Conservation (phyloP, 2,329 filamentous ascomycete genomes). For the Celoporthe dispersa region DNA sequence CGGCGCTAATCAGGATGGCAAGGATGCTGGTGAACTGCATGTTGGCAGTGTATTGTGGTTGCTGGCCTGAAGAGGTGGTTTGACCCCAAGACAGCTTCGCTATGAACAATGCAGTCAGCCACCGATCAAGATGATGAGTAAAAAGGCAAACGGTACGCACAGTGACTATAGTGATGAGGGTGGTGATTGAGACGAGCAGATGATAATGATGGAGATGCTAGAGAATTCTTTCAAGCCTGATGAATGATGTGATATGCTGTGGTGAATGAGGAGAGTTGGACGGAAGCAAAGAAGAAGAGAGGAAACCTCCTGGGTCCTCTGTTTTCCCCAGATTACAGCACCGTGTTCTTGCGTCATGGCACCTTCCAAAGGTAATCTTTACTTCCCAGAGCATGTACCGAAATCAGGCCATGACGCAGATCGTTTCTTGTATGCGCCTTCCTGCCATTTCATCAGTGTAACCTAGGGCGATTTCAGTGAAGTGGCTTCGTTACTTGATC, state of each 20-base stretch:
- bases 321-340: not conserved
- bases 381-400: not conserved
- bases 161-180: not conserved
- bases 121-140: not conserved
- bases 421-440: not conserved
- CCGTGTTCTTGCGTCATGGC: not conserved
- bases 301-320: not conserved
- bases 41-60: not conserved
- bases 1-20: not conserved
- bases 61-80: not conserved
- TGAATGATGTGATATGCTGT: not conserved
- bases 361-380: not conserved
- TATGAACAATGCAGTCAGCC: not conserved
- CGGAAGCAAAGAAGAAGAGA: not conserved
- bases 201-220: not conserved
- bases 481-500: not conserved
- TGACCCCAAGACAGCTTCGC: not conserved
- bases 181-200: not conserved
- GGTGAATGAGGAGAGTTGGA: not conserved
- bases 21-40: not conserved
- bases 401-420: not conserved
- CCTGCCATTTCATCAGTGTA: not conserved
- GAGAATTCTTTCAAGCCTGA: not conserved
- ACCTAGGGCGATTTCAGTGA: not conserved
- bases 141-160: not conserved